A percentile compares a stretch with the other conserved stretches of the same genome.
Evolutionary conservation across 2,329 filamentous ascomycete species (phyloP).

Genomic region (Pezicula carpinea): DNA sequence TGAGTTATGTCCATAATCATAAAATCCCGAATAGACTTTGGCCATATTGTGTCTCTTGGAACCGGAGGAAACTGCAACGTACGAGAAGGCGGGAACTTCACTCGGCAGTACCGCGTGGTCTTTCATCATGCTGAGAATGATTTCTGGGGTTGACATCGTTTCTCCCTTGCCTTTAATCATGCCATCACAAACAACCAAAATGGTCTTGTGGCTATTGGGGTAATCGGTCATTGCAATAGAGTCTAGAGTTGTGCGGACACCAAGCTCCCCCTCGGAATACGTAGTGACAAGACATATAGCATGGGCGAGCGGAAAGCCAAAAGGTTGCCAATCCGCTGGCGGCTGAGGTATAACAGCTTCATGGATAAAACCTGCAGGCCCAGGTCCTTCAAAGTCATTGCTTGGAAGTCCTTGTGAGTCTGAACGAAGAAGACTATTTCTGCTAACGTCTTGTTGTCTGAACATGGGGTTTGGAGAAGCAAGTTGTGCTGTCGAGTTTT

Average conservation of each 20-base stretch:
- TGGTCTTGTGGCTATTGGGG: constrained; percentile 97
- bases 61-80: constrained; percentile 92
- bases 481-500: constrained; percentile 67
- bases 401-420: constrained; percentile 48
- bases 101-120: constrained; percentile 76
- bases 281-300: constrained; percentile 92
- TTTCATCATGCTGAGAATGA: constrained; percentile 89
- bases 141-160: constrained; percentile 79
- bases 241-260: constrained; percentile 88
- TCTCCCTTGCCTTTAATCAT: constrained; percentile 97
- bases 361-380: constrained; percentile 92
- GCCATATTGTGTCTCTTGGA: constrained; percentile 99
- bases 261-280: constrained; percentile 93
- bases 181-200: constrained; percentile 94
- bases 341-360: constrained; percentile 94
- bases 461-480: constrained; percentile 70
- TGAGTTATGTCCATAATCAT: constrained; percentile 85
- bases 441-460: constrained; percentile 58
- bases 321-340: constrained; percentile 94
- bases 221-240: constrained; percentile 98
- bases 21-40: constrained; percentile 96
- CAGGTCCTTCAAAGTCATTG: constrained; percentile 63
- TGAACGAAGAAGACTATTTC: constrained; percentile 59
- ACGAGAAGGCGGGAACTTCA: constrained; percentile 86
- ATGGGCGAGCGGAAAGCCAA: constrained; percentile 91